Evolutionary conservation across 139 green algal species (phyloP).

Genomic region (Tetradesmus lagerheimii): DNA sequence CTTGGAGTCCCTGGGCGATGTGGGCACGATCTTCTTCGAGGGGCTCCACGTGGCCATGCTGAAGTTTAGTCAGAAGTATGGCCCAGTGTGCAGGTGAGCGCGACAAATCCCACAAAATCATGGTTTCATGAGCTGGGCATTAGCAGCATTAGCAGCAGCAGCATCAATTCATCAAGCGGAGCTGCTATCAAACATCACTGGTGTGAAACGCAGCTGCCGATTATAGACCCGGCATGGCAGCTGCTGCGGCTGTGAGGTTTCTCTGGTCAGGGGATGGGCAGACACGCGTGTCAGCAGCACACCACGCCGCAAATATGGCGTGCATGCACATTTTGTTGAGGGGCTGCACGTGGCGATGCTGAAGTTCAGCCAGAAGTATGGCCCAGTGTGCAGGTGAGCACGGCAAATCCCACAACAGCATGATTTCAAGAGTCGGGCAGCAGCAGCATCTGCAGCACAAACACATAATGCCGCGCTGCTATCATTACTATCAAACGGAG

Average conservation of each 20-base stretch:
- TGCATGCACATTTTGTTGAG: conserved; percentile 53
- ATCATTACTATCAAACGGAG: too few relatives aligned
- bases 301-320: too few relatives aligned
- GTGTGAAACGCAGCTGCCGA: neutral
- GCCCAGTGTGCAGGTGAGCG: conserved; percentile 60
- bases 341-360: conserved; percentile 74
- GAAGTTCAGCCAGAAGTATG: conserved; percentile 63
- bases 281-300: neutral
- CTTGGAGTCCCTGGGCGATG: conserved; percentile 50
- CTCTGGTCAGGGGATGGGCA: neutral
- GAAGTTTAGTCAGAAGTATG: conserved; percentile 63
- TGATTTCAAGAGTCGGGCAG: too few relatives aligned
- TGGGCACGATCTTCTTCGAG: conserved; percentile 59
- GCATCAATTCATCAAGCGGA: too few relatives aligned
- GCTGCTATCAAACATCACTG: too few relatives aligned
- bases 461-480: too few relatives aligned
- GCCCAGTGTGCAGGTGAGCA: conserved; percentile 60
- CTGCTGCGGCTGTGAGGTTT: neutral
- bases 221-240: neutral
- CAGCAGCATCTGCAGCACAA: too few relatives aligned
- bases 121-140: neutral
- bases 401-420: too few relatives aligned
- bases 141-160: neutral
- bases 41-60: conserved; percentile 74
- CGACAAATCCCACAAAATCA: too few relatives aligned